Evolutionary conservation across 2,329 filamentous ascomycete species (phyloP), one percentile per base, ranked within the genome.

Genomic region (Phymatotrichopsis omnivora): DNA sequence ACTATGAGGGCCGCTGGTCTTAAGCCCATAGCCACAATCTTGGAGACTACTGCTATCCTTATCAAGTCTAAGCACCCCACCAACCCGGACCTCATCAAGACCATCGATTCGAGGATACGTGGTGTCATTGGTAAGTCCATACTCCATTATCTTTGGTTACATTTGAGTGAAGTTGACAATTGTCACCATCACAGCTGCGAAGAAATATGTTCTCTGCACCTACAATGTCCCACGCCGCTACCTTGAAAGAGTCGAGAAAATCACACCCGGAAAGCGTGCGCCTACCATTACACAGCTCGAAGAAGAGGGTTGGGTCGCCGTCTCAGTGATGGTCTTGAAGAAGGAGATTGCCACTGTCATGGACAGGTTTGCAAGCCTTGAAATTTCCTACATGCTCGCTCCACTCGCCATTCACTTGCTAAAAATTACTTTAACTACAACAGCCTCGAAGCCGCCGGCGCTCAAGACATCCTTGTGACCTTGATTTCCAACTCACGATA

Each of bases 1-100:
- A 98, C 91, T 0, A 98, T 98, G 91, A 82, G 84, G 60, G 91
- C 89, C 16, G 89, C 89, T 32, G 91, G 91, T 19, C 74, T 98
- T 39, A 87, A 86, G 67, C 81, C 89, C 45, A 95, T 96, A 58
- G 86, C 91, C 58, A 98, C 91, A 2, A 86, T 98, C 20, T 74
- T 95, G 40, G 79, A 85, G 46, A 87, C 82, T 44, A 84, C 81
- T 14, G 87, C 91, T 24, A 81, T 95, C 36, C 74, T 98, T 47
- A 87, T 98, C 70, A 89, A 89, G 69, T 94, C 86, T 31, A 85
- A 80, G 62, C 75, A 78, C 46, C 80, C 87, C 4, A 83, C 81
- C 51, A 84, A 94, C 64, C 75, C 78, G 3, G 76, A 79, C 53
- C 71, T 95, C 47, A 80, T 96, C 43, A 76, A 89, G 17, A 71